phyloP scores from a whole-genome alignment of 768 basidiomycete genomes.

The Tulasnella sp. region DNA sequence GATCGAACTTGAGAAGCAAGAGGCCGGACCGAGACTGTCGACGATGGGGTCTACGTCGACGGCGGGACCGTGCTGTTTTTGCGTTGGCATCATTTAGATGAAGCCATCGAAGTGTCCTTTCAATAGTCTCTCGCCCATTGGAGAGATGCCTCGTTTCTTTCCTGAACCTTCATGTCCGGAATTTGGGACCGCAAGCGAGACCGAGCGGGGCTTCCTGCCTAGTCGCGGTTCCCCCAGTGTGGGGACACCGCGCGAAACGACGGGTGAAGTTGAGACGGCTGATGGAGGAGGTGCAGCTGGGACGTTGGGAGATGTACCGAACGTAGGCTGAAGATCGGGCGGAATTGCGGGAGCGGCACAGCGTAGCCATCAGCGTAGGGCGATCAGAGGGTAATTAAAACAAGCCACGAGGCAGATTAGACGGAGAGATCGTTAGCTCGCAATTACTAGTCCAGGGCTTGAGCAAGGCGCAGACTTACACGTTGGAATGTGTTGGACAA shows the following conservation, averaged over 20 bases:
- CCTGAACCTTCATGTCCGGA: constrained; percentile 1
- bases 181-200: constrained; percentile 13
- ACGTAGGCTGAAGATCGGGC: not conserved
- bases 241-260: constrained; percentile 11
- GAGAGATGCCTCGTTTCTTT: constrained; percentile 31
- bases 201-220: not conserved
- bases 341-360: not conserved
- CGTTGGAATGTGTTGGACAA: constrained; percentile 24
- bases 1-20: not conserved
- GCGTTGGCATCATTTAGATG: not conserved
- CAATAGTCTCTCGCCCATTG: constrained; percentile 75
- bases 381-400: not conserved
- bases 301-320: not conserved
- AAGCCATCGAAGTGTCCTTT: constrained; percentile 91
- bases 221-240: not conserved
- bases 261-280: constrained; percentile 3
- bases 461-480: constrained; percentile 13
- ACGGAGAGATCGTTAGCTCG: constrained; percentile 14
- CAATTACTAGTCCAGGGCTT: not conserved
- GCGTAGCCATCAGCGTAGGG: not conserved
- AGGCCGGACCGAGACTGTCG: not conserved
- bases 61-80: not conserved
- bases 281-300: constrained; percentile 23
- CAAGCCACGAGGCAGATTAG: not conserved
- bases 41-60: not conserved